These are phyloP conservation scores for Angomonas deanei DNA, from an alignment of 208 protist genomes.

Conservation along the genomic window DNA sequence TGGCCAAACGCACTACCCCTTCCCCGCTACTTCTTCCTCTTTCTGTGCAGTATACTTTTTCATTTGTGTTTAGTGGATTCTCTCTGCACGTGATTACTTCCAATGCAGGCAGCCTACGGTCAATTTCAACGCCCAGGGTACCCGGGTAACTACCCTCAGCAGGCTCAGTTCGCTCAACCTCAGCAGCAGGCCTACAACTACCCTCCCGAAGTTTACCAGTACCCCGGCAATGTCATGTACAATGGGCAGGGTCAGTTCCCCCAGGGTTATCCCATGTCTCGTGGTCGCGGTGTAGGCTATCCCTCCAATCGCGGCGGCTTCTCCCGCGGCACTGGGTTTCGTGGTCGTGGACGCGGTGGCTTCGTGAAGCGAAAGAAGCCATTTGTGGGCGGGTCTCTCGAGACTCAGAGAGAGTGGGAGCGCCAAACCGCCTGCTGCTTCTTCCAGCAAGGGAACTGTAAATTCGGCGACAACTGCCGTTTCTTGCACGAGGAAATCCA, in stretches of 20 bases:
- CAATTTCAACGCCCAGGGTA: conserved; percentile 9
- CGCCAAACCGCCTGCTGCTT: conserved; percentile 78
- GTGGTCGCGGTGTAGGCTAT: conserved; percentile 15
- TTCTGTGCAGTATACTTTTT: not conserved
- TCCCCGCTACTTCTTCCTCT: too few relatives aligned
- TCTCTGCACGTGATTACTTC: not conserved
- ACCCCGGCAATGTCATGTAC: conserved; percentile 3
- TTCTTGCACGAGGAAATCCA: conserved; percentile 70
- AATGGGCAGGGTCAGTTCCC: not conserved
- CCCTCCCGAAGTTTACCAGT: not conserved
- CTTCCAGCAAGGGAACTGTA: conserved; percentile 72
- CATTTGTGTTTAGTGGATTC: not conserved
- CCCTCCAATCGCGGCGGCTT: conserved; percentile 21
- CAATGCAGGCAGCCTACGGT: conserved; percentile 13
- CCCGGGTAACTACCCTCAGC: not conserved
- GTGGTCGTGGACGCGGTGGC: conserved; percentile 4
- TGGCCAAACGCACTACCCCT: not conserved
- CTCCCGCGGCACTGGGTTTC: conserved; percentile 35
- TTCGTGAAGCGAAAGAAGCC: conserved; percentile 41
- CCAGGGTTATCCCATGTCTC: conserved; percentile 12
- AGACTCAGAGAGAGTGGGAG: conserved; percentile 74
- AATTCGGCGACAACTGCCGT: conserved; percentile 71
- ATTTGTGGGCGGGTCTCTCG: conserved; percentile 76
- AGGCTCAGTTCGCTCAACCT: not conserved
- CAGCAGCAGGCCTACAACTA: conserved; percentile 2